Percentiles rank a stretch among this genome's conserved stretches.
Evolutionary conservation across 2,329 filamentous ascomycete genomes (phyloP).

Genomic region (Rhexocercosporidium sp.): DNA sequence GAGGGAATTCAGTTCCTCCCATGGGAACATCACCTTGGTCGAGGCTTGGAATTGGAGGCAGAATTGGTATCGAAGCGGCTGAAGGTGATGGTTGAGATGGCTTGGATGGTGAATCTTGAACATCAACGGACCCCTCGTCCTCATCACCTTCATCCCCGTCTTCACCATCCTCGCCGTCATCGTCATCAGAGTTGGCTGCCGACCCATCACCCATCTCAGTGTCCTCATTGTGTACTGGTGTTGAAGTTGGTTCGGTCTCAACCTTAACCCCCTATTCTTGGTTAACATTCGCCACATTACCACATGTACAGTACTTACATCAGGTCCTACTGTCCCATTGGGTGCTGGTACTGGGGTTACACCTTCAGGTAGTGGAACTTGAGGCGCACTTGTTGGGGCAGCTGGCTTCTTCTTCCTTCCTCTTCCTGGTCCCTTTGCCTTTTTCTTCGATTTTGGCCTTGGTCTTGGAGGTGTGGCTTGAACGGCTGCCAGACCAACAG

Average conservation of each 20-base stretch:
- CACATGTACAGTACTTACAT: conserved; percentile 31
- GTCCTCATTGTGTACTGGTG: conserved; percentile 36
- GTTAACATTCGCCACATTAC: conserved; percentile 17
- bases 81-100: conserved; percentile 32
- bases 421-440: conserved; percentile 78
- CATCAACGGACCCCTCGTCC: conserved; percentile 48
- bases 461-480: conserved; percentile 59
- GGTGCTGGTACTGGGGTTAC: conserved; percentile 14
- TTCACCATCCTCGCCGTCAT: conserved; percentile 39
- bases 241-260: conserved; percentile 27
- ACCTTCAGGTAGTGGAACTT: conserved; percentile 18
- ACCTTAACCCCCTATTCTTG: conserved; percentile 34
- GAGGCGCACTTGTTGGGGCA: conserved; percentile 37
- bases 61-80: conserved; percentile 17
- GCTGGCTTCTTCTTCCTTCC: conserved; percentile 73
- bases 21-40: conserved; percentile 23
- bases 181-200: conserved; percentile 38
- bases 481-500: conserved; percentile 41
- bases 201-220: conserved; percentile 43
- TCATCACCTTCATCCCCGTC: conserved; percentile 55
- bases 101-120: conserved; percentile 41
- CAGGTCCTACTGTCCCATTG: conserved; percentile 20
- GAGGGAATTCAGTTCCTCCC: conserved; percentile 24
- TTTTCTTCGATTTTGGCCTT: conserved; percentile 69
- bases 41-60: conserved; percentile 24